These are phyloP conservation scores for Paraconiothyrium brasiliense DNA, from an alignment of 2,329 filamentous ascomycete genomes.

Conservation along the genomic window DNA sequence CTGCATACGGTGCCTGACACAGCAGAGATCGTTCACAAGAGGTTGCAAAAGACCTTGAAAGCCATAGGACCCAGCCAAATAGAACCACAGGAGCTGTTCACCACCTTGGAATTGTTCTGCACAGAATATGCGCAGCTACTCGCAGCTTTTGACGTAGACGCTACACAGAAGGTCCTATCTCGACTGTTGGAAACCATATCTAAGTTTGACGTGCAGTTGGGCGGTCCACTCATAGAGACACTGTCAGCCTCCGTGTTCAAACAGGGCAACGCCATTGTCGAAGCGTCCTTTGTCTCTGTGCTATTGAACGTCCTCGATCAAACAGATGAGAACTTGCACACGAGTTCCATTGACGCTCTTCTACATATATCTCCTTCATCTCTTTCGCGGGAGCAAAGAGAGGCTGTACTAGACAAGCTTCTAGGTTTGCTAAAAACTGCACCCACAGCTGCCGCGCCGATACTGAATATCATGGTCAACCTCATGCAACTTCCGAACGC, in stretches of 20 bases:
- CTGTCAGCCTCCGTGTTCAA: conserved; percentile 37
- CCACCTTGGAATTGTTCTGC: conserved; percentile 39
- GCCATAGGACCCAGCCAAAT: conserved; percentile 27
- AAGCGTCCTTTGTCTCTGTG: conserved; percentile 32
- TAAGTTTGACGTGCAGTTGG: conserved; percentile 17
- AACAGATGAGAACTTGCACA: conserved; percentile 18
- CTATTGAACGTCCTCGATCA: conserved; percentile 28
- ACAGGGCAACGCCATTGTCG: conserved; percentile 26
- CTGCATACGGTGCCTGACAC: conserved; percentile 36
- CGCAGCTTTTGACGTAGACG: conserved; percentile 27
- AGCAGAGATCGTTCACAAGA: conserved; percentile 28
- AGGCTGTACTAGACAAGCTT: conserved; percentile 42
- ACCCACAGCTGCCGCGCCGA: conserved; percentile 16
- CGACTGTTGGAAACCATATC: conserved; percentile 31
- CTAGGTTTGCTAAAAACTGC: conserved; percentile 26
- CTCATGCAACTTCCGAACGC: conserved; percentile 49
- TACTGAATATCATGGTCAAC: conserved; percentile 40
- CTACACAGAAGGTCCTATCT: conserved; percentile 27
- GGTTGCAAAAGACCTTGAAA: conserved; percentile 35
- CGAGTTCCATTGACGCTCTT: conserved; percentile 29
- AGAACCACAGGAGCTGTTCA: conserved; percentile 25
- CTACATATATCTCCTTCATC: conserved; percentile 35
- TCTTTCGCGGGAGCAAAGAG: conserved; percentile 43
- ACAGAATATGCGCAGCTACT: conserved; percentile 37
- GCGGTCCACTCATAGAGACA: conserved; percentile 24